Evolutionary conservation across 352 stramenopile genomes (phyloP), one percentile per base, ranked within the genome.

Genomic region (Pythium guiyangense): DNA sequence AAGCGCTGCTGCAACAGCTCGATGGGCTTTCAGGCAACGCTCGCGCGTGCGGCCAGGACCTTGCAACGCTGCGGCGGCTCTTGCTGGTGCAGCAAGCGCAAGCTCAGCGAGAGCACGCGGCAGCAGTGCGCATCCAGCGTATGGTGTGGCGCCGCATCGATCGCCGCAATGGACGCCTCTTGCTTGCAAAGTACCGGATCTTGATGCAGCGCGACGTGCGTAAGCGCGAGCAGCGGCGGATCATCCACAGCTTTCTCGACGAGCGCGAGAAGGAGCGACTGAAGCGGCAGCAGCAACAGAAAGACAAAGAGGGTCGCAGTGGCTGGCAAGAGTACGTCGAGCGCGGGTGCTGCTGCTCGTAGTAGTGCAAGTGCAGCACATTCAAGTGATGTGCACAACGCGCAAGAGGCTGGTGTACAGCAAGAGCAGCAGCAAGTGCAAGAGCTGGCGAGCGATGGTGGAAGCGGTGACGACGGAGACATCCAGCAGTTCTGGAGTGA

Each of bases 401-500:
- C 12, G 25, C 22, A 17, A 37, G 44, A 6, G 44, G 14, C 44
- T 17, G 20, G n/a, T 8, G 44, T 4, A 43, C 20, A 46, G n/a
- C 27, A 45, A 43, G 43, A 35, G 27, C 6, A 48, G 27, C 39
- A 42, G 22, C 27, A 51, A 22, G 6, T 11, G 8, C 39, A 58
- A 26, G 6, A 49, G 29, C 4, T 31, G 14, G 18, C 25, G 37
- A 40, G 31, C 25, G 18, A 22, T 49, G 49, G 50, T 60, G 63
- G 31, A 12, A 37, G 56, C 35, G 27, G 60, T 29, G 43, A 52
- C 9, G 49, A 59, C 11, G 54, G 59, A n/a, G 59, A 62, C 17
- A 54, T 71, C 17, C 59, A 75, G 20, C 57, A 74, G 31, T 84
- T 71, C 55, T 88, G 75, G 75, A 88, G 78, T 59, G 75, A 86